Base-by-base conservation (phyloP, 2,329 filamentous ascomycete genomes). In the Botryotinia globosa region DNA sequence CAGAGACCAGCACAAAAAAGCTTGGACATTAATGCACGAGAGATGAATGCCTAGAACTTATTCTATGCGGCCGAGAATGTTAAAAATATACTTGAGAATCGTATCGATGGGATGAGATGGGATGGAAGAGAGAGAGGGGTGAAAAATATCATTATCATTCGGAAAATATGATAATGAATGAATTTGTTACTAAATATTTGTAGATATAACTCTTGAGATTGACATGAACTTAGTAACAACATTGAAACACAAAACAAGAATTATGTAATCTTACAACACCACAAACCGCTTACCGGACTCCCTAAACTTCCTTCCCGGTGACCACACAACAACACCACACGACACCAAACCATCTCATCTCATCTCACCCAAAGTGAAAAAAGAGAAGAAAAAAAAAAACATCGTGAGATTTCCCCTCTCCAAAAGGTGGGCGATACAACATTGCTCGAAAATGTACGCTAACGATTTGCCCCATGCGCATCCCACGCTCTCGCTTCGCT, bases 401-500 rank as follows among this genome's bases (percentile, higher is more conserved):
- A 63, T 63, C 61, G 25, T 29, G 34, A 63, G 25, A 63, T 42
- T 42, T n/a, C 34, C 29, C 32, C 22, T 29, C 34, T 37, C 45
- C 34, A 54, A 58, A 54, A 58, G 29, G 48, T 68, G 65, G 65
- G 65, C 12, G 48, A 25, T 37, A 32, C 48, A 14, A 25, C 25
- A n/a, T 18, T 32, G 48, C 65, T 68, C 48, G 48, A 68, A 68
- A 56, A 32, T 42, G 8, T 34, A 42, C 65, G 51, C 65, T 68
- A 68, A 54, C 10, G 39, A 51, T 44, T 42, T 44, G 62, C 20
- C n/a, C 34, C 39, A 51, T 51, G 25, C 48, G 48, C 48, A 51
- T 51, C 48, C 48, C 48, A 51, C 48, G 48, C 48, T 51, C 25
- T 51, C 25, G 48, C 48, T 51, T 51, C 48, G 48, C 48, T 51